Conservation (phyloP, 78 protist genomes). For the Dictyostelium brefeldianum region DNA sequence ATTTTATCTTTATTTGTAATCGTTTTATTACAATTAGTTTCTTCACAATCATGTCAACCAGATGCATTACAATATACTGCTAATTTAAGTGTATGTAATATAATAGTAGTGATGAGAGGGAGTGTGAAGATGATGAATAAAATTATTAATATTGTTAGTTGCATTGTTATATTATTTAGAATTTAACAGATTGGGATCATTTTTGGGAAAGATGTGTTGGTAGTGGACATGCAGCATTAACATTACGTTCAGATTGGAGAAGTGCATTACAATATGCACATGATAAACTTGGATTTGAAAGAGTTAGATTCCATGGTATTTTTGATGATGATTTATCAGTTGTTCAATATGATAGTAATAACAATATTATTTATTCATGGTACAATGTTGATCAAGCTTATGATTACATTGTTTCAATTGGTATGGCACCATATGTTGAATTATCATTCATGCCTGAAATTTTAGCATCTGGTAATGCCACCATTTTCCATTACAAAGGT, state of each 20-base stretch:
- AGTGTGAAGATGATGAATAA: too few species aligned
- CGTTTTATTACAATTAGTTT: slow-evolving; percentile 26
- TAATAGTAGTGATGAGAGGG: too few species aligned
- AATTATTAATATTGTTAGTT: background rate
- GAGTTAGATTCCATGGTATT: slow-evolving; percentile 86
- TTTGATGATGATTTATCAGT: slow-evolving; percentile 84
- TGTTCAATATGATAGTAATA: slow-evolving; percentile 31
- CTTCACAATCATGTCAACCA: slow-evolving; percentile 16
- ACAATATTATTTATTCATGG: slow-evolving; percentile 31
- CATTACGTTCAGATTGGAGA: slow-evolving; percentile 74
- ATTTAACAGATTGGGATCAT: slow-evolving; percentile 67
- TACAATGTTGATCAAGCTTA: slow-evolving; percentile 78
- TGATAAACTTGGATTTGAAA: slow-evolving; percentile 54
- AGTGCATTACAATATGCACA: slow-evolving; percentile 26
- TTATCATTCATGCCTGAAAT: slow-evolving; percentile 80
- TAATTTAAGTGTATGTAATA: slow-evolving; percentile 8
- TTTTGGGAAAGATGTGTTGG: slow-evolving; percentile 83
- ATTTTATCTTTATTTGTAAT: slow-evolving; percentile 19
- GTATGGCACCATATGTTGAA: slow-evolving; percentile 82
- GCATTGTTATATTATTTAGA: slow-evolving; percentile 9
- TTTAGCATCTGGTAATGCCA: slow-evolving; percentile 64
- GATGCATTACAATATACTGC: slow-evolving; percentile 15
- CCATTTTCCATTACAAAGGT: slow-evolving; percentile 78
- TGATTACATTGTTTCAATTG: slow-evolving; percentile 68
- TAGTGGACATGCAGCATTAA: slow-evolving; percentile 75